These are phyloP conservation scores for Arthrobotrys iridis DNA, from an alignment of 2,329 filamentous ascomycete genomes.

Conservation along the genomic window DNA sequence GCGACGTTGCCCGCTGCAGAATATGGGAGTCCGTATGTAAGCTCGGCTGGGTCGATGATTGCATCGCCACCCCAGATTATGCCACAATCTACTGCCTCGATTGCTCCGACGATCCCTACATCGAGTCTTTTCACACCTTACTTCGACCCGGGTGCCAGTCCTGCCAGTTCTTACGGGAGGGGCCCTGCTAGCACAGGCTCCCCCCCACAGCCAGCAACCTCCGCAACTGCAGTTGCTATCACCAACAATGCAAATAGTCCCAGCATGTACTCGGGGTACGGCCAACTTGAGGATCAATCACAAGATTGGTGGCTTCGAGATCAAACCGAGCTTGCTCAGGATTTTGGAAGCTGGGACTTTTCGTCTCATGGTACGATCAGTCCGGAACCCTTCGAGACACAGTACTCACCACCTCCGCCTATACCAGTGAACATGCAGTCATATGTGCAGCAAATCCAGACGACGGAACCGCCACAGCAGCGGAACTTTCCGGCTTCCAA, in stretches of 20 bases:
- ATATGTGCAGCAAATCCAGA: conserved; percentile 35
- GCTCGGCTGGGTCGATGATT: conserved; percentile 15
- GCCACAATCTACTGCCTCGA: conserved; percentile 12
- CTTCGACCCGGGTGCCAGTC: conserved; percentile 47
- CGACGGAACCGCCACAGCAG: conserved; percentile 32
- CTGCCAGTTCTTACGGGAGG: conserved; percentile 23
- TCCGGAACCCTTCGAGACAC: conserved; percentile 43
- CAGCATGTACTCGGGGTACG: conserved; percentile 54
- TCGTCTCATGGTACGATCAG: conserved; percentile 51
- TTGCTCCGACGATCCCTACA: conserved; percentile 7
- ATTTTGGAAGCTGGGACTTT: conserved; percentile 64
- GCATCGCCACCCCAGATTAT: conserved; percentile 23
- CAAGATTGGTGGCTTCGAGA: conserved; percentile 74
- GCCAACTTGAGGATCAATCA: conserved; percentile 58
- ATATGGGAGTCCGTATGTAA: conserved; percentile 28
- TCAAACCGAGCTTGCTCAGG: conserved; percentile 70
- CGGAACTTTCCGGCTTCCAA: conserved; percentile 5
- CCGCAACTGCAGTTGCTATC: conserved; percentile 27
- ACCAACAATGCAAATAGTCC: conserved; percentile 49
- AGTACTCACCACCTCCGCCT: conserved; percentile 38
- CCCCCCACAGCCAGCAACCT: conserved; percentile 54
- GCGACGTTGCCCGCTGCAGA: conserved; percentile 5
- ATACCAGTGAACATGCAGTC: conserved; percentile 36
- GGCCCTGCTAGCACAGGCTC: conserved; percentile 51
- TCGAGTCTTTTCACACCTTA: conserved; percentile 45